These are phyloP conservation scores for Geotrichum ghanense DNA, from an alignment of 805 yeast species.

Conservation along the genomic window DNA sequence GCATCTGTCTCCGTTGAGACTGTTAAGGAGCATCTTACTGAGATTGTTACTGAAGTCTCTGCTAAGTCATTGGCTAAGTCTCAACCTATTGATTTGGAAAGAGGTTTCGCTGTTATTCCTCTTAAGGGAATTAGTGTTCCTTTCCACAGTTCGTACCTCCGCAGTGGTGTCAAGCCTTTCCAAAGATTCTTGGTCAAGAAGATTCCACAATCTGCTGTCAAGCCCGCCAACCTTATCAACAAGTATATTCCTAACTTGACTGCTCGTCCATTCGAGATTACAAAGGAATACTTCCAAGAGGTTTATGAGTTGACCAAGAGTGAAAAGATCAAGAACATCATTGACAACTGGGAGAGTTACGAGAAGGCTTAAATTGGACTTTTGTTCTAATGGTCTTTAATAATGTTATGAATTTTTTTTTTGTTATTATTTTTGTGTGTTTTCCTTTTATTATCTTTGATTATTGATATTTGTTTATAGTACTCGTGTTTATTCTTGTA, in stretches of 20 bases:
- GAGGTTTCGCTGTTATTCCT: conserved; percentile 98
- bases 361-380: conserved; percentile 19
- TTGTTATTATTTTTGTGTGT: neutral
- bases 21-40: conserved; percentile 78
- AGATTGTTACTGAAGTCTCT: conserved; percentile 78
- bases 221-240: conserved; percentile 85
- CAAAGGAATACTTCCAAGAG: conserved; percentile 94
- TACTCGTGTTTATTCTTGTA: too few species aligned
- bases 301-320: conserved; percentile 87
- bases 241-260: conserved; percentile 98
- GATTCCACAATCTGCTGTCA: conserved; percentile 88
- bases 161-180: conserved; percentile 98
- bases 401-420: neutral
- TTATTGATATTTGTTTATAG: neutral
- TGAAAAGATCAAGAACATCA: conserved; percentile 76
- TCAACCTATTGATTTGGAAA: conserved; percentile 92
- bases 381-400: too few species aligned
- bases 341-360: conserved; percentile 93
- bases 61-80: conserved; percentile 75
- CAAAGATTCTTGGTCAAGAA: conserved; percentile 94
- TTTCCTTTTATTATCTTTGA: neutral
- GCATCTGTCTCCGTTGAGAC: conserved; percentile 74
- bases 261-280: conserved; percentile 90
- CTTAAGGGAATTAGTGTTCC: conserved; percentile 99
- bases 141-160: conserved; percentile 97